These are phyloP conservation scores for Hordeum marinum DNA, from an alignment of 176 grass and related monocot species.

Conservation along the genomic window DNA sequence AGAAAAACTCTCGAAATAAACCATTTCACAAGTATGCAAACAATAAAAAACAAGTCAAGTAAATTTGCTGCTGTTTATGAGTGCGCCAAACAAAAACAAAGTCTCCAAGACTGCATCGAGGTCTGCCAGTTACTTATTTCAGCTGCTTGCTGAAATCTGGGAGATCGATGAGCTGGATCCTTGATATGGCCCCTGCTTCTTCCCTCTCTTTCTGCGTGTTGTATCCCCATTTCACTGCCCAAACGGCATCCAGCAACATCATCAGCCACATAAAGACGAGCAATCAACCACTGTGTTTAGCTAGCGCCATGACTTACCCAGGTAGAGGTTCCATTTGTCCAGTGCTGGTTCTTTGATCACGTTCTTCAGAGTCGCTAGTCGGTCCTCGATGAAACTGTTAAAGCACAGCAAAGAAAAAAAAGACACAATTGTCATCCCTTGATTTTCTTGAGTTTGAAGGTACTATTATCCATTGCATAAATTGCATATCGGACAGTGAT, in stretches of 20 bases:
- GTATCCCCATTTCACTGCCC: slow-evolving; percentile 82
- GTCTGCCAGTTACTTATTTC: slow-evolving; percentile 22
- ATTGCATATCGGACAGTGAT: not conserved
- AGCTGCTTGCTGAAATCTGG: slow-evolving; percentile 67
- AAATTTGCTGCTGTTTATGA: not conserved
- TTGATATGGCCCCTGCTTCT: slow-evolving; percentile 47
- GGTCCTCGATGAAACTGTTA: slow-evolving; percentile 79
- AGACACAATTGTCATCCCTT: not conserved
- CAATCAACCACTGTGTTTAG: not conserved
- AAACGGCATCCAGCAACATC: not conserved
- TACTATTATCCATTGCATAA: not conserved
- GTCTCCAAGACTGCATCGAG: not conserved
- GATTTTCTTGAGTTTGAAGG: not conserved
- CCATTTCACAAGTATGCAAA: too few species aligned
- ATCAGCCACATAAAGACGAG: not conserved
- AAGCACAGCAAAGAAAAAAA: not conserved
- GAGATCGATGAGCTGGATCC: slow-evolving; percentile 70
- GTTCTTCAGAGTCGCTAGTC: slow-evolving; percentile 74
- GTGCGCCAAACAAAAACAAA: not conserved
- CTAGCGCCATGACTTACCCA: slow-evolving; percentile 36
- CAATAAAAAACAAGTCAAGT: not conserved
- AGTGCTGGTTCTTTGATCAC: slow-evolving; percentile 83
- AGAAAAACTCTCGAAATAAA: too few species aligned
- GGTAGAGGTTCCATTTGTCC: slow-evolving; percentile 80
- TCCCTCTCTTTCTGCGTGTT: slow-evolving; percentile 69